Conservation (phyloP, 495 filamentous ascomycete genomes). For the Aspergillus funiculosus region DNA sequence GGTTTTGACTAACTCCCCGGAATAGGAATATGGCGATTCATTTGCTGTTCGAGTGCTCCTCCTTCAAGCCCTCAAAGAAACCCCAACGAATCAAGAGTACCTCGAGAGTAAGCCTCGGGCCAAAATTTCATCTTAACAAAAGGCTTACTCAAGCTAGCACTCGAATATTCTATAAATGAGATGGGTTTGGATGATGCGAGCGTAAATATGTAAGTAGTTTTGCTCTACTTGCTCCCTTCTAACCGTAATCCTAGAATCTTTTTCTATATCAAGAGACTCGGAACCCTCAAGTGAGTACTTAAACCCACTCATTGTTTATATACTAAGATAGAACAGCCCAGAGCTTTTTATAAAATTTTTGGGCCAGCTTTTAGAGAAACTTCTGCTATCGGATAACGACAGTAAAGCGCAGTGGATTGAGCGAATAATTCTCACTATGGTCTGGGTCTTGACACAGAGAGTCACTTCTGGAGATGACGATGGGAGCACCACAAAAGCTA, state of each 20-base stretch:
- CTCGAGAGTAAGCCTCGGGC: conserved; percentile 30
- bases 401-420: conserved; percentile 54
- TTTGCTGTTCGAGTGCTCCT: conserved; percentile 62
- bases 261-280: conserved; percentile 62
- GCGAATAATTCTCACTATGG: conserved; percentile 53
- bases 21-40: conserved; percentile 52
- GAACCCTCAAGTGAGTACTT: conserved; percentile 25
- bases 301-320: not conserved
- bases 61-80: conserved; percentile 54
- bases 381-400: conserved; percentile 27
- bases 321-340: conserved; percentile 18
- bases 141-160: not conserved
- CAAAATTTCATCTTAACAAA: conserved; percentile 21
- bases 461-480: conserved; percentile 17
- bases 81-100: conserved; percentile 42
- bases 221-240: not conserved
- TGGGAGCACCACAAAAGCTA: conserved; percentile 27
- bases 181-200: not conserved
- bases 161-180: not conserved
- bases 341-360: conserved; percentile 48
- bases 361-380: conserved; percentile 48
- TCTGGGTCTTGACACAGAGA: conserved; percentile 51
- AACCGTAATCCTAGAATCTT: conserved; percentile 42
- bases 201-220: conserved; percentile 3
- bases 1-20: not conserved